A percentile compares a stretch with the other conserved stretches of the same genome.
These are phyloP conservation scores for Boletus bicolor DNA, from an alignment of 768 basidiomycete species.

Conservation along the genomic window DNA sequence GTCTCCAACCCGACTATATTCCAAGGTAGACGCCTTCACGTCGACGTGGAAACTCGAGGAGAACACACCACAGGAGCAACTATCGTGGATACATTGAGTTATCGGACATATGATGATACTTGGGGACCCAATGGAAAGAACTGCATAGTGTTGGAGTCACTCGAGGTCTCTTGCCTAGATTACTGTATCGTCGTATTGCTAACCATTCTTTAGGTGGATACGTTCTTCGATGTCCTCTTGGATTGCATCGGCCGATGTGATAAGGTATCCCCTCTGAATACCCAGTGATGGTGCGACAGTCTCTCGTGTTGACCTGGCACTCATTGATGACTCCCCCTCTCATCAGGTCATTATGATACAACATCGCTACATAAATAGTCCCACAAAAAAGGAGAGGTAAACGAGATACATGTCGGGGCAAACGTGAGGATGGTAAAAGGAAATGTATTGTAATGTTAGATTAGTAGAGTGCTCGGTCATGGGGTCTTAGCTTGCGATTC, in stretches of 20 bases:
- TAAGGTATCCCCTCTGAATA: slow-evolving; percentile 56
- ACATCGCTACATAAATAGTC: neutral
- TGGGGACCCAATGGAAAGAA: slow-evolving; percentile 80
- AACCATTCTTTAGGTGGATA: slow-evolving; percentile 45
- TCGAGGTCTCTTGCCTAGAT: slow-evolving; percentile 49
- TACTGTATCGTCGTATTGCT: neutral
- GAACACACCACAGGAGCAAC: slow-evolving; percentile 72
- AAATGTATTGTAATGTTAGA: neutral
- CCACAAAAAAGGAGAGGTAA: neutral
- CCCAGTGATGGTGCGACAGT: neutral
- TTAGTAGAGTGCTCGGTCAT: neutral
- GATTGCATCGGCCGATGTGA: slow-evolving; percentile 60
- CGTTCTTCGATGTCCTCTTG: slow-evolving; percentile 65
- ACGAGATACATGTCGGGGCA: neutral
- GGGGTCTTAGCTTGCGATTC: neutral
- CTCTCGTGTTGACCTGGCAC: neutral
- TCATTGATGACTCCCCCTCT: neutral
- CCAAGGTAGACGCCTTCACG: slow-evolving; percentile 57
- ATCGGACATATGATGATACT: slow-evolving; percentile 51
- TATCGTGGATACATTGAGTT: slow-evolving; percentile 74
- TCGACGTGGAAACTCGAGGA: slow-evolving; percentile 78
- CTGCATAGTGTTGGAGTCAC: slow-evolving; percentile 61
- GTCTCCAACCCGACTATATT: slow-evolving; percentile 70
- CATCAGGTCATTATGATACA: neutral
- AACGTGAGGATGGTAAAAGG: neutral